These are phyloP conservation scores for Rhizoclosmatium sp. DNA, from an alignment of 192 early-diverging fungal genomes.

Conservation along the genomic window DNA sequence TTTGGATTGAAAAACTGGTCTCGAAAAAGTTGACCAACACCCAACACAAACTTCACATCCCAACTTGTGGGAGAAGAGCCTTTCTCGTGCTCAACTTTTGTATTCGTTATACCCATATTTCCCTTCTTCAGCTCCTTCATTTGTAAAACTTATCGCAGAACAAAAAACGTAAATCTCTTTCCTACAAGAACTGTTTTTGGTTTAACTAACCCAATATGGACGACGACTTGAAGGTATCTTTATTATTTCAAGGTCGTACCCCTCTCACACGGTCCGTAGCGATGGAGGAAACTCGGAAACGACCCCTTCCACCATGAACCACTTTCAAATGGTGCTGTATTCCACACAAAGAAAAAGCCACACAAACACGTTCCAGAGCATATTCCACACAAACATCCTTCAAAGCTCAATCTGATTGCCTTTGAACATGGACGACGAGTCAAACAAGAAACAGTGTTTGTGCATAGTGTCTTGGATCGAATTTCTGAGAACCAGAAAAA, in stretches of 20 bases:
- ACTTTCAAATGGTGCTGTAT: constrained; percentile 16
- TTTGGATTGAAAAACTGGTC: too few species aligned
- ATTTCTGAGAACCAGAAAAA: constrained; percentile 35
- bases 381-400: constrained; percentile 25
- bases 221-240: constrained; percentile 25
- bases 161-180: too few species aligned
- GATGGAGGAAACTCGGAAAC: constrained; percentile 33
- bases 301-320: constrained; percentile 15
- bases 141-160: too few species aligned
- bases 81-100: too few species aligned
- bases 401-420: constrained; percentile 1
- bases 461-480: constrained; percentile 31
- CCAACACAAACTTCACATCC: too few species aligned
- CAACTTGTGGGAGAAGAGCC: too few species aligned
- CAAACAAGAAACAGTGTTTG: constrained; percentile 30
- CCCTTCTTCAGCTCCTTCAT: too few species aligned
- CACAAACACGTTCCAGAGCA: constrained; percentile 4
- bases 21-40: too few species aligned
- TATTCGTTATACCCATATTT: too few species aligned
- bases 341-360: constrained; percentile 5
- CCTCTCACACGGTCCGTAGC: not conserved
- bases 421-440: constrained; percentile 1
- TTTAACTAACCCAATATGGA: constrained; percentile 10
- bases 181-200: too few species aligned
- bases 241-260: not conserved